Conservation (phyloP, 495 filamentous ascomycete species). For the Daldinia caldariorum region DNA sequence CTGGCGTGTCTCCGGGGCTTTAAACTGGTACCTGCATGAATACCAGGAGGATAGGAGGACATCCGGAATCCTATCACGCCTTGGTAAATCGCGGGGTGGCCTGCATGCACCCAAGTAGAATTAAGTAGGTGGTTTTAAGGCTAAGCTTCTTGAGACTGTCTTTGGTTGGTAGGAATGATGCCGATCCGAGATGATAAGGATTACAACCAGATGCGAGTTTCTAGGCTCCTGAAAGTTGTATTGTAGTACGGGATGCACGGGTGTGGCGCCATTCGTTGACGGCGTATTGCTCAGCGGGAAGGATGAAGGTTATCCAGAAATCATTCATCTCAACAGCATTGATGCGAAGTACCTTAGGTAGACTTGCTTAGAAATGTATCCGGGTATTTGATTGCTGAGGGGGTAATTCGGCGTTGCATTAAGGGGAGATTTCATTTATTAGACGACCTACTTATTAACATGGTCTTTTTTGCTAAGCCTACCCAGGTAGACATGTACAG, state of each 20-base stretch:
- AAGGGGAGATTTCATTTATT: too few species aligned
- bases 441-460: too few species aligned
- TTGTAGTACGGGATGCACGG: not conserved
- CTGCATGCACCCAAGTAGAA: constrained; percentile 2
- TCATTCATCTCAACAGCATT: too few species aligned
- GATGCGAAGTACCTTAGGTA: too few species aligned
- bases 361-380: too few species aligned
- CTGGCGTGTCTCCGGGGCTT: constrained; percentile 12
- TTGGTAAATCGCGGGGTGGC: not conserved
- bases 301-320: not conserved
- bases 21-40: not conserved
- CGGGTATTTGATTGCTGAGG: too few species aligned
- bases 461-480: too few species aligned
- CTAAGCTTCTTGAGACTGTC: constrained; percentile 7
- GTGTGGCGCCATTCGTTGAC: not conserved
- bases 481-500: too few species aligned
- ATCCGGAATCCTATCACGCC: constrained; percentile 15
- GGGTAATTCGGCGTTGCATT: too few species aligned
- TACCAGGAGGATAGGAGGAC: constrained; percentile 10
- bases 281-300: not conserved
- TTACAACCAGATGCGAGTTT: not conserved
- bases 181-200: constrained; percentile 48
- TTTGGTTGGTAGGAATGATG: constrained; percentile 37
- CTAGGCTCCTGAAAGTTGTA: not conserved
- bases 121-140: constrained; percentile 1